Conservation (phyloP, 371 early-diverging fungal species). For the Thermomucor indicae-seudaticae region DNA sequence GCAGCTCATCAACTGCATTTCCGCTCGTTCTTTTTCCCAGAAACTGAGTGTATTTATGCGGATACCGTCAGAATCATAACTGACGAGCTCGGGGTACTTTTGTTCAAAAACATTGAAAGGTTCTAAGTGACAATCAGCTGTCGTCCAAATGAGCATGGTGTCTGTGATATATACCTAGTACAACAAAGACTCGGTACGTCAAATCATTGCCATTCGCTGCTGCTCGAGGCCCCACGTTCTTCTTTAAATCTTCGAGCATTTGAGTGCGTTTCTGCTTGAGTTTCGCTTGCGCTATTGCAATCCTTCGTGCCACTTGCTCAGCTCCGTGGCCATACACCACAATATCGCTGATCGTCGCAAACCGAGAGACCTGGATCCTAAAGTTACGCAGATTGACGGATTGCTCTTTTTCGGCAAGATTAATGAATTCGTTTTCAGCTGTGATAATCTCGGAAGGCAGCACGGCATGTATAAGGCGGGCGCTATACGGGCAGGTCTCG, state of each 20-base stretch:
- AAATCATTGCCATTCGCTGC: slow-evolving; percentile 21
- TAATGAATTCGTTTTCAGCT: slow-evolving; percentile 13
- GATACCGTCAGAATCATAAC: slow-evolving; percentile 34
- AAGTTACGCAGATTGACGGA: slow-evolving; percentile 62
- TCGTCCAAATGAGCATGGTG: background rate
- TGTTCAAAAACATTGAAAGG: slow-evolving; percentile 39
- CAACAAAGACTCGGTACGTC: slow-evolving; percentile 43
- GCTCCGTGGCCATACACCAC: slow-evolving; percentile 44
- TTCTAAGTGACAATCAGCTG: slow-evolving; percentile 3
- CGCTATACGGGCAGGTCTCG: slow-evolving; percentile 2
- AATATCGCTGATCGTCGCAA: slow-evolving; percentile 55
- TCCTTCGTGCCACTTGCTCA: slow-evolving; percentile 30
- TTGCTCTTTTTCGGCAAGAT: slow-evolving; percentile 15
- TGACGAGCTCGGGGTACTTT: slow-evolving; percentile 43
- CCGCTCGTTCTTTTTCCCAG: slow-evolving; percentile 47
- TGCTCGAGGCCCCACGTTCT: slow-evolving; percentile 19
- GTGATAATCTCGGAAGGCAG: slow-evolving; percentile 13
- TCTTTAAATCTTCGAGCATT: slow-evolving; percentile 6
- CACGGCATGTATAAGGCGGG: slow-evolving; percentile 22
- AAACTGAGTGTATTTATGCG: slow-evolving; percentile 40
- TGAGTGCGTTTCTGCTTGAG: slow-evolving; percentile 17
- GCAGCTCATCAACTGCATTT: slow-evolving; percentile 56
- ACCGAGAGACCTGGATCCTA: slow-evolving; percentile 51
- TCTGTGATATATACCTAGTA: slow-evolving; percentile 47
- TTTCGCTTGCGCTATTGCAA: slow-evolving; percentile 40